phyloP scores from a whole-genome alignment of 202 grass and related monocot genomes.

The Thinopyrum obtusiflorum region DNA sequence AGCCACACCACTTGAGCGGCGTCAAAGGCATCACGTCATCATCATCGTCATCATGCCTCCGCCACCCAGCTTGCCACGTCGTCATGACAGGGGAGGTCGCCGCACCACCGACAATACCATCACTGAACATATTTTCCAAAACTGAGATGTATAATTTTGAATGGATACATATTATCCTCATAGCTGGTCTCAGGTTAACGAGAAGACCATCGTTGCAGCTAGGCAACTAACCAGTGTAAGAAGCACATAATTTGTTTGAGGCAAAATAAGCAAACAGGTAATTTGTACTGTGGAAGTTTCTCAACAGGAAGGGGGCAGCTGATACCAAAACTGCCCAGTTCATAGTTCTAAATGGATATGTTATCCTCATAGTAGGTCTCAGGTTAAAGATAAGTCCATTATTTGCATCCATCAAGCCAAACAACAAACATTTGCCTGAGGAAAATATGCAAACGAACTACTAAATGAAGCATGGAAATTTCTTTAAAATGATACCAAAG shows the following conservation, averaged over 20 bases:
- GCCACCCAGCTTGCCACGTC: too few relatives aligned
- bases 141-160: conserved; percentile 14
- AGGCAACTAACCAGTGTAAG: background rate
- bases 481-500: background rate
- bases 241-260: background rate
- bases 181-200: conserved; percentile 11
- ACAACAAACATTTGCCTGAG: background rate
- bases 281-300: too few relatives aligned
- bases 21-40: too few relatives aligned
- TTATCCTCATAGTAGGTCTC: too few relatives aligned
- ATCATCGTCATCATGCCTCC: too few relatives aligned
- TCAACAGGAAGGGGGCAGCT: too few relatives aligned
- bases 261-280: background rate
- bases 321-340: too few relatives aligned
- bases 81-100: too few relatives aligned
- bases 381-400: background rate
- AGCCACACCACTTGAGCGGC: too few relatives aligned
- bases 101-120: too few relatives aligned
- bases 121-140: too few relatives aligned
- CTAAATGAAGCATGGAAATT: background rate
- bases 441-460: background rate
- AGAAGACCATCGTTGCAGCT: background rate
- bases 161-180: conserved; percentile 36
- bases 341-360: conserved; percentile 9
- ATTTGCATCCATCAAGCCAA: background rate